Base-by-base conservation (phyloP, 2,329 filamentous ascomycete genomes). In the Triangularia verruculosa region DNA sequence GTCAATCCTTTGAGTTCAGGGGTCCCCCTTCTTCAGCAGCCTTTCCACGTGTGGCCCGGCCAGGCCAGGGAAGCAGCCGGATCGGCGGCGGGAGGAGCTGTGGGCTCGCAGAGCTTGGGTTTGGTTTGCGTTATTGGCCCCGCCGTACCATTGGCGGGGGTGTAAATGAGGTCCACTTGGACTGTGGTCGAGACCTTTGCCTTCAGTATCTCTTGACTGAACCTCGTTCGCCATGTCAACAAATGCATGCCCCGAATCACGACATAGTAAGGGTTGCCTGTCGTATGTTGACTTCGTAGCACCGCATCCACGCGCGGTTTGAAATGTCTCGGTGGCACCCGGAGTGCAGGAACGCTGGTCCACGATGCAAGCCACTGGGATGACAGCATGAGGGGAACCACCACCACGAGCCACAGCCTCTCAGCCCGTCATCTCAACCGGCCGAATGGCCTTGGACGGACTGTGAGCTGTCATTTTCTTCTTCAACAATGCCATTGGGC, bases 1-100 rank as follows among this genome's bases (percentile, higher is more conserved):
- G 15, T 17, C 30, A 57, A 34, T 57, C 54, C 54, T 22, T 32
- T 17, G 9, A n/a, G 2, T 11, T 12, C 54, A 25, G 54, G 25
- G 54, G 25, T 57, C 22, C 25, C 22, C 25, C 54, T 20, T 57
- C 25, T 28, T 30, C 17, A 28, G 17, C 25, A 6, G n/a, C 12
- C 7, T 30, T 17, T 55, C 62, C 65, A 66, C 65, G 60, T 64
- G 65, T 27, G 24, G 30, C 54, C 3, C n/a, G n/a, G n/a, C n/a
- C n/a, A n/a, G 12, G 13, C 52, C 13, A 30, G 53, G 61, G 61
- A 57, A 66, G 62, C 61, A 61, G 60, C 66, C 66, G 64, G 66
- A 67, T 67, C 66, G 64, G 63, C 65, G 52, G 52, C 47, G 47
- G 58, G 5, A 34, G 24, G 53, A 34, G 53, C 24, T 25, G 51